Percentiles rank a stretch among this genome's conserved stretches.
Evolutionary conservation across 192 early-diverging fungal genomes (phyloP).

Genomic region (Gamsiella multidivaricata): DNA sequence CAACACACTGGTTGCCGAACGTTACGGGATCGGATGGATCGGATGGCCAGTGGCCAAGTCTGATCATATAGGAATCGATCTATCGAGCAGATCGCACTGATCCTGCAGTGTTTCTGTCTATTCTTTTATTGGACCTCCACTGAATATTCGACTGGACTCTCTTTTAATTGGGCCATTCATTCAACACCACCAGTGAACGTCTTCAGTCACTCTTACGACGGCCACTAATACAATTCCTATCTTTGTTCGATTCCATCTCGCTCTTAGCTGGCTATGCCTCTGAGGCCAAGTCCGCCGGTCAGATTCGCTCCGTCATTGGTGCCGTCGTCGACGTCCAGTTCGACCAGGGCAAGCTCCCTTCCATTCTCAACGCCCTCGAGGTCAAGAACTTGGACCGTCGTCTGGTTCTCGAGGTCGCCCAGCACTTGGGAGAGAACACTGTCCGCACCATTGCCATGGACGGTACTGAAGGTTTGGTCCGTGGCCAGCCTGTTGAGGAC

Average conservation of each 20-base stretch:
- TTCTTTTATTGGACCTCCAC: too few species aligned
- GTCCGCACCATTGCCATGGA: constrained; percentile 99
- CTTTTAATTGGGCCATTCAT: too few species aligned
- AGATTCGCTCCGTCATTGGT: constrained; percentile 95
- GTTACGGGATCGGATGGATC: too few species aligned
- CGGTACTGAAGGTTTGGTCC: constrained; percentile 96
- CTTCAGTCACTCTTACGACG: too few species aligned
- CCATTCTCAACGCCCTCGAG: constrained; percentile 97
- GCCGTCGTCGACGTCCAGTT: constrained; percentile 99
- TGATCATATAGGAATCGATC: too few species aligned
- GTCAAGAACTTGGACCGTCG: constrained; percentile 80
- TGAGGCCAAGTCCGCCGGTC: constrained; percentile 70
- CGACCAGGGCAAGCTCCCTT: constrained; percentile 86
- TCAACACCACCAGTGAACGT: too few species aligned
- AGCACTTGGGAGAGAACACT: constrained; percentile 98
- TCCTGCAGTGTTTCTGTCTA: too few species aligned
- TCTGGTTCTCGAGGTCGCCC: constrained; percentile 94
- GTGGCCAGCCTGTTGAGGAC: constrained; percentile 94
- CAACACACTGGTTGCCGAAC: too few species aligned
- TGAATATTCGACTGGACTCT: too few species aligned
- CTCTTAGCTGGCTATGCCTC: constrained; percentile 67
- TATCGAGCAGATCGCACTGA: too few species aligned
- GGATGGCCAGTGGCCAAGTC: too few species aligned
- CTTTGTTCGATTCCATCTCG: background rate
- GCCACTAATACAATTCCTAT: background rate